These are phyloP conservation scores for Pistacia atlantica DNA, from an alignment of 345 rosid species.

Conservation along the genomic window DNA sequence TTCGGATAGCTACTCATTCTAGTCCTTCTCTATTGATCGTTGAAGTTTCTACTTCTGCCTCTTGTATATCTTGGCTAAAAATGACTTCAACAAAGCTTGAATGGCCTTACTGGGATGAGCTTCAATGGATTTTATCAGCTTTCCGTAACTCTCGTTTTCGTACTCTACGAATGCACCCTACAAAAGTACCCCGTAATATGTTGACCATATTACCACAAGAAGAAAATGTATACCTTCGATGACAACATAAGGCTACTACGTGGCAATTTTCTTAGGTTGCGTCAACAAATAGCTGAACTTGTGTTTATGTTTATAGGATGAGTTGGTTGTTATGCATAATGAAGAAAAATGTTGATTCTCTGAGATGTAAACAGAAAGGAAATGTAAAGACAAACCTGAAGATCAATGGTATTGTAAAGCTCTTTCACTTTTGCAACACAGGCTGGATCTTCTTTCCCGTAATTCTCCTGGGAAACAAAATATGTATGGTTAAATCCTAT, in stretches of 20 bases:
- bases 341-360: background rate
- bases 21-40: background rate
- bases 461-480: conserved; percentile 36
- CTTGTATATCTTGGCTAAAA: conserved; percentile 49
- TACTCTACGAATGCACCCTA: conserved; percentile 36
- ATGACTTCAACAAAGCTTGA: conserved; percentile 44
- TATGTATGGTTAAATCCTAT: background rate
- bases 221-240: no score
- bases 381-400: conserved; percentile 31
- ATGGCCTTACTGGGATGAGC: conserved; percentile 43
- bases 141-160: conserved; percentile 41
- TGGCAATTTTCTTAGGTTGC: background rate
- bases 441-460: conserved; percentile 38
- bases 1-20: background rate
- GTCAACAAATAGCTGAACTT: background rate
- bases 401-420: conserved; percentile 37
- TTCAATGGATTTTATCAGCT: conserved; percentile 38
- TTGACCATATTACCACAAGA: background rate
- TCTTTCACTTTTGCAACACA: conserved; percentile 38
- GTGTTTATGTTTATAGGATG: background rate
- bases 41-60: conserved; percentile 33
- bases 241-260: no score
- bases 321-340: background rate
- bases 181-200: background rate
- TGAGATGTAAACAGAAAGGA: background rate